Evolutionary conservation across 2,329 filamentous ascomycete genomes (phyloP), one percentile per base, ranked within the genome.

Genomic region (Thelonectria blattea): DNA sequence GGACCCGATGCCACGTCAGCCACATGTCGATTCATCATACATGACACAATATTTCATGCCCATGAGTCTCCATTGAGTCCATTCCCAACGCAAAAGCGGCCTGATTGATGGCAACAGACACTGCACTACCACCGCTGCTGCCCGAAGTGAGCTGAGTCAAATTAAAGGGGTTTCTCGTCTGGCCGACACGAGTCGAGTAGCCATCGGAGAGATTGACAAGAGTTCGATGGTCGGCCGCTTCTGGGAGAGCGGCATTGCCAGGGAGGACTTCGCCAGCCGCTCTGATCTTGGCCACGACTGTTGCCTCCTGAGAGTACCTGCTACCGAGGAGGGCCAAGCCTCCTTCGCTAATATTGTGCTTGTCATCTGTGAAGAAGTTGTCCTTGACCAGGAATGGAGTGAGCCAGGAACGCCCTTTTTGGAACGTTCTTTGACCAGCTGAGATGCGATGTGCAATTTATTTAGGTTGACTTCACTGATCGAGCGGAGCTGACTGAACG

Each of bases 321-420:
- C 58, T 54, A 18, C 58, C 58, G 4, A 61, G 49, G 30, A 58
- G 54, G 18, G 58, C 58, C 12, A 61, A n/a, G 2, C 51, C 52
- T 6, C 58, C 53, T 39, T 55, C 54, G 64, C 70, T 67, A 9
- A 71, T 86, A 56, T 85, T 88, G 69, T 86, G 83, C 63, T 79
- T 71, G 68, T 88, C 86, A 1, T 74, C 71, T 0, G 87, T 89
- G 24, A 83, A 86, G 60, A 88, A 88, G 70, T 87, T 88, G 73
- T 88, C 84, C 74, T 90, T 89, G 74, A 89, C 80, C 3, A 89
- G 74, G 43, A 90, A 71, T 89, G 85, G 1, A 89, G 75, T 0
- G 85, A 84, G 0, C 74, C 75, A n/a, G 69, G 58, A 14, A 72
- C 41, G 2, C 56, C 47, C 9, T 72, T 72, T 1, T 59, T 54